A percentile compares a stretch with the other conserved stretches of the same genome.
Evolutionary conservation across 192 early-diverging fungal species (phyloP).

Genomic region (Coemansia sp.): DNA sequence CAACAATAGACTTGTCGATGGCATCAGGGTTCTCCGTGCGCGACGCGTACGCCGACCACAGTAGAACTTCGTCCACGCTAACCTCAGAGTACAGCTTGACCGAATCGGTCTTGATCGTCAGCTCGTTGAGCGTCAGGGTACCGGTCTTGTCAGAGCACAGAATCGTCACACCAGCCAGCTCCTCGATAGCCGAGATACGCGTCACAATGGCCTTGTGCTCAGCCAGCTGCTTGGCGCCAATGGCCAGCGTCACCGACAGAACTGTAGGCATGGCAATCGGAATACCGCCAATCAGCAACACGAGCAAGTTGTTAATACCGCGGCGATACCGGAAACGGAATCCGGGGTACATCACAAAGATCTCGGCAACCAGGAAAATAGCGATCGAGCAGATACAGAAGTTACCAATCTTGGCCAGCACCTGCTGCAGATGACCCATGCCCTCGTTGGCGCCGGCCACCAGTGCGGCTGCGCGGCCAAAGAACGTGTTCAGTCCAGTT

Average conservation of each 20-base stretch:
- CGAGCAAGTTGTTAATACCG: slow-evolving; percentile 77
- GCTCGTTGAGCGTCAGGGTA: slow-evolving; percentile 88
- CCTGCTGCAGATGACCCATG: slow-evolving; percentile 72
- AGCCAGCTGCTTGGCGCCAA: slow-evolving; percentile 79
- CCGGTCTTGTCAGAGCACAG: slow-evolving; percentile 96
- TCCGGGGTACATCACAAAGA: slow-evolving; percentile 70
- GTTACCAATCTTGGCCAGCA: slow-evolving; percentile 75
- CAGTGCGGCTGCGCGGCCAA: slow-evolving; percentile 78
- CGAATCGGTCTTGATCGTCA: slow-evolving; percentile 68
- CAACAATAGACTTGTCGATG: slow-evolving; percentile 74
- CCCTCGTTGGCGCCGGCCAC: slow-evolving; percentile 71
- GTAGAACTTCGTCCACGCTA: slow-evolving; percentile 61
- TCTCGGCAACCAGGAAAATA: slow-evolving; percentile 69
- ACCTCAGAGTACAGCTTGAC: slow-evolving; percentile 70
- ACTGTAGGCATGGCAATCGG: slow-evolving; percentile 84
- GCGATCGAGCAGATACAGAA: slow-evolving; percentile 72
- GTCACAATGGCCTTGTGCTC: slow-evolving; percentile 82
- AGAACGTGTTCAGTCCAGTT: slow-evolving; percentile 81
- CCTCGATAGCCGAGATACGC: slow-evolving; percentile 78
- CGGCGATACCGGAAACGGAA: slow-evolving; percentile 70
- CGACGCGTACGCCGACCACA: slow-evolving; percentile 72
- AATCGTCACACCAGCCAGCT: slow-evolving; percentile 76
- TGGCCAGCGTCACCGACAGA: slow-evolving; percentile 74
- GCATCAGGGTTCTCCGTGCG: slow-evolving; percentile 78
- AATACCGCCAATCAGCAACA: slow-evolving; percentile 78